Conservation (phyloP, 345 rosid genomes). For the Bruguiera gymnorhiza region DNA sequence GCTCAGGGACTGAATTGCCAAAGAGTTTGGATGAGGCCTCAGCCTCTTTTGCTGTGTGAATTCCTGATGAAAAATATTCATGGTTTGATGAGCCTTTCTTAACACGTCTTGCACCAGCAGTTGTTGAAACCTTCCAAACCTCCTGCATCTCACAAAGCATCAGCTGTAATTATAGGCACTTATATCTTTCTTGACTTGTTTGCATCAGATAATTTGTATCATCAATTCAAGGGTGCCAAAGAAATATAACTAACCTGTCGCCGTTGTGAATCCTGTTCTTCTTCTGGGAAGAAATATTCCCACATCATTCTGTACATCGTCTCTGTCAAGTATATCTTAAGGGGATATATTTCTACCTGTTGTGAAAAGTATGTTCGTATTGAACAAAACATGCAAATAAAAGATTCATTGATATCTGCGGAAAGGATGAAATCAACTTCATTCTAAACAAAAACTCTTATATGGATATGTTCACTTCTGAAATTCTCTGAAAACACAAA, state of each 20-base stretch:
- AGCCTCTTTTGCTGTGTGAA: slow-evolving; percentile 53
- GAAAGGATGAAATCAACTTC: background rate
- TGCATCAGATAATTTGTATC: background rate
- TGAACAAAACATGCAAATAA: background rate
- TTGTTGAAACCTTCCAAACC: slow-evolving; percentile 92
- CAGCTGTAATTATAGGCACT: background rate
- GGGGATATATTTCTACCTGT: slow-evolving; percentile 96
- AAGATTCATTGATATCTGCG: background rate
- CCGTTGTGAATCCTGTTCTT: slow-evolving; percentile 95
- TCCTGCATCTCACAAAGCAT: slow-evolving; percentile 52
- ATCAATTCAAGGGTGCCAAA: slow-evolving; percentile 10
- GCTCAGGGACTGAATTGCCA: slow-evolving; percentile 50
- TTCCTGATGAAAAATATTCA: slow-evolving; percentile 56
- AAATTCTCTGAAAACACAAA: no score
- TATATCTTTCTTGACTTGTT: slow-evolving; percentile 1
- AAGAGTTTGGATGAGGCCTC: slow-evolving; percentile 52
- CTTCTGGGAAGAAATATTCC: slow-evolving; percentile 94
- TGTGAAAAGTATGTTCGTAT: slow-evolving; percentile 7
- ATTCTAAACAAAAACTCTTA: no score
- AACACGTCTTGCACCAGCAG: slow-evolving; percentile 76
- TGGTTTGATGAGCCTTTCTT: slow-evolving; percentile 64
- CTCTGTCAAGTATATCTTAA: slow-evolving; percentile 93
- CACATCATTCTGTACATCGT: slow-evolving; percentile 98
- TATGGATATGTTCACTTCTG: no score
- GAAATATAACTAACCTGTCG: slow-evolving; percentile 60